Percentiles rank a stretch among this genome's conserved stretches.
Conservation (phyloP, 768 basidiomycete species). For the Xerocomellus dryophilus region DNA sequence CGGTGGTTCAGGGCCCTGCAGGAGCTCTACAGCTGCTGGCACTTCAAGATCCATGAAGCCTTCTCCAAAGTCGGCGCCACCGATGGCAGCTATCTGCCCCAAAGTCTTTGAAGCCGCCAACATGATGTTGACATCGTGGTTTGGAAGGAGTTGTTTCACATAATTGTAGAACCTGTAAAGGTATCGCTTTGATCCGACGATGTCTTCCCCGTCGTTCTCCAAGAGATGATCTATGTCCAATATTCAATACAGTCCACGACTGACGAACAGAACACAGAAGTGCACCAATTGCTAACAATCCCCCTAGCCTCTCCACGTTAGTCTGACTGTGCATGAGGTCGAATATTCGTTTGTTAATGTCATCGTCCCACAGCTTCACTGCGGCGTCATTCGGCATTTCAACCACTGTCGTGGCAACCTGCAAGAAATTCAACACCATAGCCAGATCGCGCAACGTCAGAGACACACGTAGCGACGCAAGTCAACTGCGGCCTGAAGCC, state of each 20-base stretch:
- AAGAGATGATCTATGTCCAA: conserved; percentile 60
- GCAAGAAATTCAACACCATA: conserved; percentile 9
- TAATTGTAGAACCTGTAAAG: conserved; percentile 90
- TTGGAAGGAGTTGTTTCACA: conserved; percentile 88
- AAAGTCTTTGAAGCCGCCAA: conserved; percentile 89
- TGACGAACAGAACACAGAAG: background rate
- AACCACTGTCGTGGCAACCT: conserved; percentile 72
- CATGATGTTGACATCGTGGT: conserved; percentile 92
- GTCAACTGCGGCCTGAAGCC: conserved; percentile 67
- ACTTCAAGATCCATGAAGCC: conserved; percentile 89
- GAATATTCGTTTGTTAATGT: conserved; percentile 75
- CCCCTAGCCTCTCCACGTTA: conserved; percentile 78
- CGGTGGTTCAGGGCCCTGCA: conserved; percentile 74
- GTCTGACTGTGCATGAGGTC: conserved; percentile 81
- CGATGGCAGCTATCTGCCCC: conserved; percentile 81
- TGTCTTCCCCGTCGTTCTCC: conserved; percentile 74
- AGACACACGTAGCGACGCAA: conserved; percentile 68
- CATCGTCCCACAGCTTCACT: conserved; percentile 82
- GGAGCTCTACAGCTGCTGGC: conserved; percentile 74
- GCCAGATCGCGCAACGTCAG: conserved; percentile 9
- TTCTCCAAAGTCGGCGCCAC: conserved; percentile 81
- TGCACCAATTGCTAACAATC: conserved; percentile 83
- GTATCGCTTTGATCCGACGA: conserved; percentile 74
- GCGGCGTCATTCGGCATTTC: conserved; percentile 83
- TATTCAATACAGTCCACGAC: conserved; percentile 7